Conservation (phyloP, 2,329 filamentous ascomycete species). For the Botrytis aclada region DNA sequence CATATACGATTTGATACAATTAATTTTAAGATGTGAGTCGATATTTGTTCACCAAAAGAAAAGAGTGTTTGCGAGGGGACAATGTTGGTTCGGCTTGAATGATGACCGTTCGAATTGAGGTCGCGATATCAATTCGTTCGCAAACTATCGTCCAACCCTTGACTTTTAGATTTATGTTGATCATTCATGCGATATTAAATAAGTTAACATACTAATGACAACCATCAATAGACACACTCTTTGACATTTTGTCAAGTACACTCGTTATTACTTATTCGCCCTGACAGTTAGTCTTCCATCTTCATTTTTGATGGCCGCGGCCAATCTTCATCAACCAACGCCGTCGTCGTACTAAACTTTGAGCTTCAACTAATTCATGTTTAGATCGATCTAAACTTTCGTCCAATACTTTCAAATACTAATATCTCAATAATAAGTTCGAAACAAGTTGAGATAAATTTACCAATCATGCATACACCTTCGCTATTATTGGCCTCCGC, state of each 20-base stretch:
- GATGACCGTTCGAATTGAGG: background rate
- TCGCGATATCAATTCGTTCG: slow-evolving; percentile 28
- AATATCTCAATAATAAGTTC: slow-evolving; percentile 16
- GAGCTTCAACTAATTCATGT: slow-evolving; percentile 28
- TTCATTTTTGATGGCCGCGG: background rate
- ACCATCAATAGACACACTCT: slow-evolving; percentile 42
- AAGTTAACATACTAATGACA: slow-evolving; percentile 28
- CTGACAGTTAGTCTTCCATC: slow-evolving; percentile 47
- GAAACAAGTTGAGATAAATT: slow-evolving; percentile 9
- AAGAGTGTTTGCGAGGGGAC: background rate
- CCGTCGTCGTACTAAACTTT: slow-evolving; percentile 27
- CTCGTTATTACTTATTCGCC: slow-evolving; percentile 48
- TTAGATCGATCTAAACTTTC: slow-evolving; percentile 17
- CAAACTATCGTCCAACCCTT: slow-evolving; percentile 7
- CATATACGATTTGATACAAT: slow-evolving; percentile 6
- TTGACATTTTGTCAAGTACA: slow-evolving; percentile 59
- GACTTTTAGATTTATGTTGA: slow-evolving; percentile 21
- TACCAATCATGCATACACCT: slow-evolving; percentile 49
- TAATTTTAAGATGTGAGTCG: slow-evolving; percentile 33
- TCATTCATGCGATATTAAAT: slow-evolving; percentile 32
- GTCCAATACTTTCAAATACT: slow-evolving; percentile 5
- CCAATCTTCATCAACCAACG: background rate
- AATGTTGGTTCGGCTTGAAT: background rate
- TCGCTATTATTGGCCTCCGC: slow-evolving; percentile 49
- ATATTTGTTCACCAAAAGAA: background rate